Base-by-base conservation (phyloP, 257 asterid species). In the Salvia hispanica region DNA sequence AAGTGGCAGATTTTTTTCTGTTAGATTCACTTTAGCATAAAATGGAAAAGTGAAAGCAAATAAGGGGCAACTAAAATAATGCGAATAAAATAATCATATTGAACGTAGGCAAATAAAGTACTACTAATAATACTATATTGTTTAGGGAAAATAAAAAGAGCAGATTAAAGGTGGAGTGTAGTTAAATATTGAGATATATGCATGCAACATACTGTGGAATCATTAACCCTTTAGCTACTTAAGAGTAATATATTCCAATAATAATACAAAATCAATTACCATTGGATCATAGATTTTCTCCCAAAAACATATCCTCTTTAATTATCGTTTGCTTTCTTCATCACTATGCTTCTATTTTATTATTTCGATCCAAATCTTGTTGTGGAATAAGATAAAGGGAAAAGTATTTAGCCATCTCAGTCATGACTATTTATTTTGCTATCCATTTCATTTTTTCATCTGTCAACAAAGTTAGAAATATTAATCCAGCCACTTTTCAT, bases 131-230 rank as follows among this genome's bases (percentile, higher is more conserved):
- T 18, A 18, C 21, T 18, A 62, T 36, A 64, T 48, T 64, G 2
- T 14, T 14, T 34, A 5, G 48, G n/a, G 60, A 31, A 16, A 36
- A 15, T 8, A 34, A 66, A 66, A 39, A 15, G 48, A 6, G 46
- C 55, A 59, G 2, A 31, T 31, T n/a, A 47, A 25, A 44, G 55
- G 7, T 21, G 21, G 65, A 15, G 45, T 42, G 6, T 10, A 9
- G 50, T 37, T 42, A 6, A 51, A 2, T 68, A 37, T 37, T 37
- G 55, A 43, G 67, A 73, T n/a, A n/a, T n/a, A n/a, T 77, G 68
- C 71, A 64, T 73, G 71, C 70, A 78, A 70, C 74, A 54, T 13
- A 70, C 34, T 39, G 62, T 69, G 36, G 54, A 62, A 44, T 62
- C 46, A 47, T 56, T 54, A 33, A 18, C 58, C 66, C 61, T 61